Percentiles rank a stretch among this genome's conserved stretches.
These are phyloP conservation scores for Ganoderma meredithae DNA, from an alignment of 1,284 basidiomycete genomes.

Conservation along the genomic window DNA sequence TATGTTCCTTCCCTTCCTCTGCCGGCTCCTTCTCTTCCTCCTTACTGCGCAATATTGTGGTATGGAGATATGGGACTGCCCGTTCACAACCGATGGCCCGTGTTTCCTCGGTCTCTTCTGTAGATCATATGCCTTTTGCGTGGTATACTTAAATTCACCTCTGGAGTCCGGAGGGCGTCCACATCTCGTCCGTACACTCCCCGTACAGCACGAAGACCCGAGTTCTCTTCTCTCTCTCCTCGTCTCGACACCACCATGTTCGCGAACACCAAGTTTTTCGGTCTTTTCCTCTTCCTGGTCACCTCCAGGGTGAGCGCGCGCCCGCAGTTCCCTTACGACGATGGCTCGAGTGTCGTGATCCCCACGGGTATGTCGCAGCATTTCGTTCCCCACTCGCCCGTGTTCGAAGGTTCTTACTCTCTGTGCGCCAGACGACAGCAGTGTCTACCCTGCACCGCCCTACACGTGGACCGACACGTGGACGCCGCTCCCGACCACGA, in stretches of 20 bases:
- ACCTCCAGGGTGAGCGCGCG: neutral
- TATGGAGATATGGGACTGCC: neutral
- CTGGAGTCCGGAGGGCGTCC: neutral
- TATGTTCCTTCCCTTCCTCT: neutral
- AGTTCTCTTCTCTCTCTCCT: neutral
- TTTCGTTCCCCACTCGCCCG: neutral
- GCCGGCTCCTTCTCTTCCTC: neutral
- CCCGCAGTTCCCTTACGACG: neutral
- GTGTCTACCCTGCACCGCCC: neutral
- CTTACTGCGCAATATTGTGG: constrained; percentile 1
- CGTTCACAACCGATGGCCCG: neutral
- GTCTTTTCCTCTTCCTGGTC: neutral
- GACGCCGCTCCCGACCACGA: neutral
- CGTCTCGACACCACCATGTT: neutral
- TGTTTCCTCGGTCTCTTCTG: neutral
- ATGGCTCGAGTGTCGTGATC: neutral
- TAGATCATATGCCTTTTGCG: neutral
- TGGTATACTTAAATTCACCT: neutral
- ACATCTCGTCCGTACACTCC: neutral
- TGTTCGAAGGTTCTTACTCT: neutral
- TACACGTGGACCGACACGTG: neutral
- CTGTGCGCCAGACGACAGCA: neutral
- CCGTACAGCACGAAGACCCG: neutral
- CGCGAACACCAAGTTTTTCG: neutral
- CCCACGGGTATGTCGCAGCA: neutral